Evolutionary conservation across 2,329 filamentous ascomycete species (phyloP), one percentile per base, ranked within the genome.

Genomic region (Colletotrichum lindemuthianum): DNA sequence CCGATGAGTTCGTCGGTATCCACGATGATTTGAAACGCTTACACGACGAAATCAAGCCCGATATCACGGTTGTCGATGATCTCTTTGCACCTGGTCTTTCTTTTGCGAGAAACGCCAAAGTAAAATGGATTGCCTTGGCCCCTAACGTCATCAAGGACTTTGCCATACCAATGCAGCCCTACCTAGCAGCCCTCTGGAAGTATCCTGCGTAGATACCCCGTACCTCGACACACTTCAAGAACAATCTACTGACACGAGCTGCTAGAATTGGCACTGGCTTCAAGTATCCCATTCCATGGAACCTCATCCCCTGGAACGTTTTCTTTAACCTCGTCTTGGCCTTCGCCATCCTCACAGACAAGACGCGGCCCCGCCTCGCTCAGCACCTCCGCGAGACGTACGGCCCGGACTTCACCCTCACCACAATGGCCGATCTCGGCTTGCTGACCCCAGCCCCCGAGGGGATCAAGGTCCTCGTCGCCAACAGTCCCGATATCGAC

Each of bases 61-160:
- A 77, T 33, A 60, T 82, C 2, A 71, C 81, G 8, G 76, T 81
- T 2, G 72, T 81, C 3, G 81, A 85, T 54, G 77, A 76, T 2
- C 71, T 81, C 16, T 78, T 84, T 61, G 70, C 76, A 1, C 78
- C 80, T 15, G 82, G 70, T 0, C 59, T 81, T 6, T 79, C 82
- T 80, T 79, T 1, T 80, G 77, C 55, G 76, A 75, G 36, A n/a
- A 73, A 75, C 4, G 59, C 75, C 3, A 71, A 71, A 0, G 67
- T 75, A 37, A 74, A 75, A 5, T 76, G 74, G 39, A 71, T 78
- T 0, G 69, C 81, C 2, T 70, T 84, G 8, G 79, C 77, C 49
- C 81, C 82, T 0, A 84, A 82, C 40, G 72, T 80, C 48, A 68
- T 79, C 74, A 71, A 81, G 69, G 74, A 82, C 64, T 77, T 79